phyloP scores from a whole-genome alignment of 768 basidiomycete genomes.

The Lenzites betulinus region DNA sequence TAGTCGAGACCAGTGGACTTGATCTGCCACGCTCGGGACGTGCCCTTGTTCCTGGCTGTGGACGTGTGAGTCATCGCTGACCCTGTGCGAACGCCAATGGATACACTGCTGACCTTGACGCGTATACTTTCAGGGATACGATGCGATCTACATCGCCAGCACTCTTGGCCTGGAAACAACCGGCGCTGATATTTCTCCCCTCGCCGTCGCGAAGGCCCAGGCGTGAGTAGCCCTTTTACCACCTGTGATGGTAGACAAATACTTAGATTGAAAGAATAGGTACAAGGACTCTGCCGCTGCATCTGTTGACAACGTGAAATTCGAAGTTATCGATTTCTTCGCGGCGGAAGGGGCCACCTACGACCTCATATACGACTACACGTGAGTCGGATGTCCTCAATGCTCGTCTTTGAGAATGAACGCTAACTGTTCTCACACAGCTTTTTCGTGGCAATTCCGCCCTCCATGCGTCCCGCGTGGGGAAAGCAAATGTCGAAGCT shows the following conservation, averaged over 20 bases:
- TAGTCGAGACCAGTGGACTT: slow-evolving; percentile 48
- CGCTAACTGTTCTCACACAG: slow-evolving; percentile 32
- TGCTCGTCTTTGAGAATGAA: no score
- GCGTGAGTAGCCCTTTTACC: not conserved
- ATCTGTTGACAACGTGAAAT: slow-evolving; percentile 33
- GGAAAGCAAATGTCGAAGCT: slow-evolving; percentile 56
- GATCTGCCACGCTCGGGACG: slow-evolving; percentile 44
- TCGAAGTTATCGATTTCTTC: slow-evolving; percentile 59
- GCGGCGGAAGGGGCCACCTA: slow-evolving; percentile 37
- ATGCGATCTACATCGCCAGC: slow-evolving; percentile 54
- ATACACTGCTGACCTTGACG: not conserved
- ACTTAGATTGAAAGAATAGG: not conserved
- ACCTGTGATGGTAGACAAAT: not conserved
- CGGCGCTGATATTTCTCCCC: slow-evolving; percentile 59
- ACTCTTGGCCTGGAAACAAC: slow-evolving; percentile 48
- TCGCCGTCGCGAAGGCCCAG: slow-evolving; percentile 44
- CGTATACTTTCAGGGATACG: slow-evolving; percentile 51
- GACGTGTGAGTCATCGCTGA: slow-evolving; percentile 35
- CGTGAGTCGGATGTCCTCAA: slow-evolving; percentile 34
- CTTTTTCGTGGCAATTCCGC: slow-evolving; percentile 75
- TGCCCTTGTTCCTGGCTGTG: slow-evolving; percentile 62
- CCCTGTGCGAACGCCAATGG: not conserved
- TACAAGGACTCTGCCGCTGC: not conserved
- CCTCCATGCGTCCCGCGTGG: slow-evolving; percentile 53
- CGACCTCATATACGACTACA: slow-evolving; percentile 68